Evolutionary conservation across 805 yeast genomes (phyloP).

Genomic region (Saccharomycopsis javanensis): DNA sequence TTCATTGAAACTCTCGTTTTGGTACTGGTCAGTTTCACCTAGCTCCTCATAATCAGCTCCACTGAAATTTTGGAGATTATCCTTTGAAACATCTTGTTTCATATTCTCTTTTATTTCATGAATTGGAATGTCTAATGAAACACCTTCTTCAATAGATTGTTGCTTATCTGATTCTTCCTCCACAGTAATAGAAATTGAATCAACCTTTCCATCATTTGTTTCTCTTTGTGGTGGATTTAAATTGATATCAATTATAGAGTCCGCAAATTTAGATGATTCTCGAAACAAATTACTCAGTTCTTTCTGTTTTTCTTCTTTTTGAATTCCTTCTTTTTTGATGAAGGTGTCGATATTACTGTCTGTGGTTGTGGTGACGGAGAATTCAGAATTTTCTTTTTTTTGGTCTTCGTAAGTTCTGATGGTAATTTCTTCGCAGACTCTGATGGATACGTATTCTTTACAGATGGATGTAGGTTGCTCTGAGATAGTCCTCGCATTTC

Average conservation of each 20-base stretch:
- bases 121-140: neutral
- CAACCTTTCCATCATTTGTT: neutral
- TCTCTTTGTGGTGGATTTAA: neutral
- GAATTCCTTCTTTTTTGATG: neutral
- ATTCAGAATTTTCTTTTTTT: neutral
- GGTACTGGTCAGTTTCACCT: neutral
- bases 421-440: neutral
- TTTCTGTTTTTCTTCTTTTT: neutral
- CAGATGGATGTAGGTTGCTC: neutral
- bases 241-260: neutral
- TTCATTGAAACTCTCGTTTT: neutral
- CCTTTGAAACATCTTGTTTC: neutral
- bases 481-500: conserved; percentile 3
- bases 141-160: neutral
- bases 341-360: neutral
- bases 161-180: neutral
- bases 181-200: neutral
- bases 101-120: neutral
- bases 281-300: neutral
- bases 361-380: conserved; percentile 1
- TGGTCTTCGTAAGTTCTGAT: neutral
- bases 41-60: neutral
- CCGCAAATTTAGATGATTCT: neutral
- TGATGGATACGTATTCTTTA: neutral
- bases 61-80: neutral